Evolutionary conservation across 1,284 basidiomycete species (phyloP).

Genomic region (Moesziomyces antarcticus): DNA sequence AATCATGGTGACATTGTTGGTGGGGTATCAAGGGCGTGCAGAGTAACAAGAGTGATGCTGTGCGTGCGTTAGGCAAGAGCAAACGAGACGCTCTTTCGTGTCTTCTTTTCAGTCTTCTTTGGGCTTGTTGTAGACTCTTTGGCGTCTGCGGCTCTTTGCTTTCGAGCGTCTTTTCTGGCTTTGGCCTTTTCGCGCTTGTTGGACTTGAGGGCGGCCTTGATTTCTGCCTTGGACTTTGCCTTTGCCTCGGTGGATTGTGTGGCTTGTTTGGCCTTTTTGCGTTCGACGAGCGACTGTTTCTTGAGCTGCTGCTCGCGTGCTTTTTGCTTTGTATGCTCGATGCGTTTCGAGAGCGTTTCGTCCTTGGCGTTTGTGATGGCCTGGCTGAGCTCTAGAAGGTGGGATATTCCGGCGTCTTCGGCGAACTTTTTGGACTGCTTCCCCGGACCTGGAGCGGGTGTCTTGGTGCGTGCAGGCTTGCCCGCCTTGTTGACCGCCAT

Average conservation of each 20-base stretch:
- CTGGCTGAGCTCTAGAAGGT: conserved; percentile 38
- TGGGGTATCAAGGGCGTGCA: too few species aligned
- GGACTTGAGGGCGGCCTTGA: conserved; percentile 40
- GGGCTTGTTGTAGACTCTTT: background rate
- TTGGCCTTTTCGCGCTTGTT: conserved; percentile 24
- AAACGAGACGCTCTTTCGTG: conserved; percentile 41
- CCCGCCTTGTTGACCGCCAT: background rate
- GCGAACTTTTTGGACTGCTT: conserved; percentile 31
- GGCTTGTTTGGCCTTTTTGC: conserved; percentile 6
- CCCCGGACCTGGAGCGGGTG: conserved; percentile 6
- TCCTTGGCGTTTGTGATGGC: conserved; percentile 30
- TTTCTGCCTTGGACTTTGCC: conserved; percentile 33
- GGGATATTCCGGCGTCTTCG: conserved; percentile 28
- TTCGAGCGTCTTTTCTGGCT: conserved; percentile 28
- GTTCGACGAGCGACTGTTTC: conserved; percentile 8
- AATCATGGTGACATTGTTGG: too few species aligned
- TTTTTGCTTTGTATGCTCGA: conserved; percentile 18
- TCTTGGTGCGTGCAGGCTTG: background rate
- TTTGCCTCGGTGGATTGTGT: background rate
- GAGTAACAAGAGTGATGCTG: too few species aligned
- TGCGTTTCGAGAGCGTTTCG: conserved; percentile 4
- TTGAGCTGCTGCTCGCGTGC: conserved; percentile 11
- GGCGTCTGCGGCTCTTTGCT: background rate
- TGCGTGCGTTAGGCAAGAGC: conserved; percentile 8
- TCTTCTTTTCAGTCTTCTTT: background rate